Evolutionary conservation across 176 grass and related monocot genomes (phyloP).

Genomic region (Oryza glumipatula): DNA sequence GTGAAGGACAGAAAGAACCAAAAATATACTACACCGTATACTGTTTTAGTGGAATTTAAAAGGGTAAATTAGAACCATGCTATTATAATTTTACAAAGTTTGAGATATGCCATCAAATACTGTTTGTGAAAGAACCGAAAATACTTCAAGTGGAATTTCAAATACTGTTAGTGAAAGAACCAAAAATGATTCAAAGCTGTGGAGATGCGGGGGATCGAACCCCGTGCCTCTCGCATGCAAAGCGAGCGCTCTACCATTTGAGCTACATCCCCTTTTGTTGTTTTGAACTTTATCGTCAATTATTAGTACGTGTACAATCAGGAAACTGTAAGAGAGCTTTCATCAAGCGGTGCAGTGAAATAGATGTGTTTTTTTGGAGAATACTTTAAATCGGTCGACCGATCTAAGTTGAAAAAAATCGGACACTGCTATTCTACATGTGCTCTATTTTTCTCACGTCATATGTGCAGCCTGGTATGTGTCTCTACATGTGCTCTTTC

Average conservation of each 20-base stretch:
- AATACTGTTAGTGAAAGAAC: neutral
- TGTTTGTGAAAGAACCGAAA: neutral
- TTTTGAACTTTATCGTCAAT: neutral
- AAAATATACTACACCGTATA: neutral
- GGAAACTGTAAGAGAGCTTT: too few species aligned
- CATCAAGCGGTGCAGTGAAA: neutral
- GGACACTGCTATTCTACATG: too few species aligned
- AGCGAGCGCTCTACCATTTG: slow-evolving; percentile 99
- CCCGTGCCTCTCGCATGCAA: slow-evolving; percentile 98
- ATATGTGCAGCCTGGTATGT: too few species aligned
- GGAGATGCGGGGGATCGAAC: slow-evolving; percentile 98
- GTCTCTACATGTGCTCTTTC: too few species aligned
- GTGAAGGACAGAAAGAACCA: neutral
- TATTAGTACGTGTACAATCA: too few species aligned
- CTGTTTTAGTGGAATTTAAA: too few species aligned
- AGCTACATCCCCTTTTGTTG: slow-evolving; percentile 65
- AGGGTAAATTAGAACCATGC: too few species aligned
- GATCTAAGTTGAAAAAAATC: too few species aligned
- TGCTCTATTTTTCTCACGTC: too few species aligned
- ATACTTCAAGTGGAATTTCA: neutral
- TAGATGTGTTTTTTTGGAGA: neutral
- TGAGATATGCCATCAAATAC: too few species aligned
- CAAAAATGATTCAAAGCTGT: neutral
- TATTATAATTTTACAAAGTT: too few species aligned
- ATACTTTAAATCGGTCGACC: too few species aligned